Base-by-base conservation (phyloP, 148 eudicot species). In the Chenopodium formosanum region DNA sequence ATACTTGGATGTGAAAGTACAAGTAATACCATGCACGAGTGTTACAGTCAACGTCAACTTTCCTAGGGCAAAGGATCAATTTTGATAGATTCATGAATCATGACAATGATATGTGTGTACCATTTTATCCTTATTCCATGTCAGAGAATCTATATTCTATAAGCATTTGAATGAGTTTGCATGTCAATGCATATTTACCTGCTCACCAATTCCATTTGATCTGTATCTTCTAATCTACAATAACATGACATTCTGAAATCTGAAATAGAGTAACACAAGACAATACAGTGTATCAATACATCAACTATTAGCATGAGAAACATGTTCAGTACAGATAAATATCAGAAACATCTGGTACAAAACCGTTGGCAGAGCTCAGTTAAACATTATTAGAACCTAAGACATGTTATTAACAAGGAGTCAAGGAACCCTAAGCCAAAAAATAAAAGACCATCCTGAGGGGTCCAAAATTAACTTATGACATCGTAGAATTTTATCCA, bases 51-150 rank as follows among this genome's bases (percentile, higher is more conserved):
- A 25, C 27, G 27, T 11, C 16, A 66, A 27, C 4, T 10, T 10
- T 66, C 32, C 63, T 66, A 66, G 12, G 72, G 44, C 72, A 68
- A 68, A 29, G 40, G 20, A 68, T 11, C 72, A 68, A 68, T 68
- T 10, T 68, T 1, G 2, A 68, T 0, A 6, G 25, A 68, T 31
- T 68, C 40, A 68, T 56, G 4, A 20, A 3, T 4, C 20, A 13
- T 67, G 25, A 25, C 25, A 25, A 25, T 25, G 25, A 25, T 25
- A 25, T 25, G 25, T 25, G 25, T 25, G 44, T 29, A 68, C 72
- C 34, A 68, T 9, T 29, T 31, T 19, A 31, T 10, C 44, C 32
- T 3, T 29, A 12, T 68, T 25, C 72, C 37, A 32, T n/a, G 72
- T 16, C 44, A 68, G 72, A 31, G 66, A 23, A 62, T 62, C 66